Conservation (phyloP, 2,329 filamentous ascomycete genomes). For the Aspergillus sp. region DNA sequence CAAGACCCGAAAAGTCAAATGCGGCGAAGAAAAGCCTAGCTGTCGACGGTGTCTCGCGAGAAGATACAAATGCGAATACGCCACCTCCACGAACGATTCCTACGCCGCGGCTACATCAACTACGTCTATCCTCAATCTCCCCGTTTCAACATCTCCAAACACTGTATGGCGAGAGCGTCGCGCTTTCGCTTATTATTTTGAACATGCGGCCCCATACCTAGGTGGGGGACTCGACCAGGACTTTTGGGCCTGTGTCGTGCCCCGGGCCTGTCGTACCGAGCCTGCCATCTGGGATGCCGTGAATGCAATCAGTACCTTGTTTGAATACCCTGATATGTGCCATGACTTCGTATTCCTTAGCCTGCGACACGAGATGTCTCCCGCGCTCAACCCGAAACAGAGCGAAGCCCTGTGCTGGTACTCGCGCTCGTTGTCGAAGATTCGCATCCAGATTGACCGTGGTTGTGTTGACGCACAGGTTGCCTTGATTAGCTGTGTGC, state of each 20-base stretch:
- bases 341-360: conserved; percentile 8
- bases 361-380: background rate
- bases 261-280: conserved; percentile 33
- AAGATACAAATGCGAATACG: conserved; percentile 35
- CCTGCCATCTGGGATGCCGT: conserved; percentile 39
- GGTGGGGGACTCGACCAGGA: conserved; percentile 32
- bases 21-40: conserved; percentile 34
- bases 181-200: conserved; percentile 37
- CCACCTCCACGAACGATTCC: conserved; percentile 4
- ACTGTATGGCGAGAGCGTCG: conserved; percentile 32
- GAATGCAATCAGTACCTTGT: conserved; percentile 35
- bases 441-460: conserved; percentile 26
- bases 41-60: conserved; percentile 33
- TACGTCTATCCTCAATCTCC: background rate
- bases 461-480: conserved; percentile 26
- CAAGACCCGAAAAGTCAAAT: conserved; percentile 36
- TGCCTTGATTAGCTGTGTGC: conserved; percentile 31
- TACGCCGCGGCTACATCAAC: background rate
- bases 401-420: conserved; percentile 32
- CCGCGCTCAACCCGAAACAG: conserved; percentile 18
- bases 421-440: conserved; percentile 28
- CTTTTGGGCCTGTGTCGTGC: conserved; percentile 35
- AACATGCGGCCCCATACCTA: conserved; percentile 29
- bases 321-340: conserved; percentile 26
- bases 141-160: conserved; percentile 17